Base-by-base conservation (phyloP, 1,139 yeast genomes). In the Candida gigantensis region DNA sequence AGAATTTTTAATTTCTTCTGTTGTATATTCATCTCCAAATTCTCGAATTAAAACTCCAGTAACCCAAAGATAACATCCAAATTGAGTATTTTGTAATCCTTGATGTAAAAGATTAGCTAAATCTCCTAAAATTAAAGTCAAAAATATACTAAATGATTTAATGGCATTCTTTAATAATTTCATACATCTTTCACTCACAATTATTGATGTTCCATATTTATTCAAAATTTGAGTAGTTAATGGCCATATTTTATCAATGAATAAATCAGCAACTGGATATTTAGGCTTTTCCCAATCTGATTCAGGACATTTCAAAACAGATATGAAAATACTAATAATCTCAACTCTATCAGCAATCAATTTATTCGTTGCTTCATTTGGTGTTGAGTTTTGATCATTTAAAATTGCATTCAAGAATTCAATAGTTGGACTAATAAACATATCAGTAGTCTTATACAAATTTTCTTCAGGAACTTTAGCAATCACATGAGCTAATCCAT, bases 1-100 rank as follows among this genome's bases (percentile, higher is more conserved):
- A 20, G 73, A 60, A 33, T 62, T 60, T 44, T 69, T 61, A 37
- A 69, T 52, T 20, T 56, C 62, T 5, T 55, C 53, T 30, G 72
- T 58, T 40, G 67, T 68, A 16, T 42, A 45, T 39, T 78, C 86
- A 53, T 81, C 87, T 19, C 86, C 84, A 59, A 76, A 89, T 45
- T 86, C 94, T 43, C 88, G 77, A 36, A 90, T 78, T 20, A 88
- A 66, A 4, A 86, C 75, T 4, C 96, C 97, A 3, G 95, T 83
- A 12, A 87, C 94, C 94, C 96, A 90, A 41, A 90, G 65, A 55
- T 84, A 90, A 57, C 96, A 86, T 2, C 97, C 97, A 52, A 66
- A 78, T 30, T 80, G 77, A 23, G 83, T 83, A 32, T 66, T 62
- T 33, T 79, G 72, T 62, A 88, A 90, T 5, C 94, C 92, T 28